Evolutionary conservation across 73 alveolate species (phyloP).

Genomic region (Durusdinium trenchii): DNA sequence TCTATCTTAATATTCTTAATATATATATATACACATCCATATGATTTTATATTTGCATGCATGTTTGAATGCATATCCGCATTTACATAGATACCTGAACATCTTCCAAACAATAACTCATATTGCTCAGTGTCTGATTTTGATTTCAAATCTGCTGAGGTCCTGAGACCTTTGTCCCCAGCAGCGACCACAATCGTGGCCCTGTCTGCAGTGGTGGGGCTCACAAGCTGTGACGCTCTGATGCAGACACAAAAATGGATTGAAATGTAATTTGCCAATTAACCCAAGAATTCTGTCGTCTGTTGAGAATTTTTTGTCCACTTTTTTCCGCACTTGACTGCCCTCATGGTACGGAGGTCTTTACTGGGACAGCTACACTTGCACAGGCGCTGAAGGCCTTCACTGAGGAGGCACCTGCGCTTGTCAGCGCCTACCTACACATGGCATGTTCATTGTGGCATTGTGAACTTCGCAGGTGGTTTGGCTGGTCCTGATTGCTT

Average conservation of each 20-base stretch:
- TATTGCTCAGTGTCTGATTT: neutral
- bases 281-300: too few relatives aligned
- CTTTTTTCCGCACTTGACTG: too few relatives aligned
- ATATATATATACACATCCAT: neutral
- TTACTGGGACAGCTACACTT: constrained; percentile 70
- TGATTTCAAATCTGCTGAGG: neutral
- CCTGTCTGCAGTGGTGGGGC: constrained; percentile 41
- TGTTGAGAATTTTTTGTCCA: too few relatives aligned
- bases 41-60: neutral
- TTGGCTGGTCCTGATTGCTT: constrained; percentile 90
- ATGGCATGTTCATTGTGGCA: neutral
- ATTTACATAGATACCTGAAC: too few relatives aligned
- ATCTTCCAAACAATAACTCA: neutral
- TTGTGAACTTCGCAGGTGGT: constrained; percentile 43
- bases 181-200: constrained; percentile 74
- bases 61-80: neutral
- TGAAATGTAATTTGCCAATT: too few relatives aligned
- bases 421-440: neutral
- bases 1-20: too few relatives aligned
- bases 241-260: neutral
- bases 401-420: constrained; percentile 65
- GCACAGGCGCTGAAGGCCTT: constrained; percentile 87
- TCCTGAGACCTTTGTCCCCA: constrained; percentile 71
- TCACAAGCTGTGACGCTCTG: neutral
- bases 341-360: too few relatives aligned